phyloP scores from a whole-genome alignment of 495 filamentous ascomycete species.

The Evansstolkia leycettana region DNA sequence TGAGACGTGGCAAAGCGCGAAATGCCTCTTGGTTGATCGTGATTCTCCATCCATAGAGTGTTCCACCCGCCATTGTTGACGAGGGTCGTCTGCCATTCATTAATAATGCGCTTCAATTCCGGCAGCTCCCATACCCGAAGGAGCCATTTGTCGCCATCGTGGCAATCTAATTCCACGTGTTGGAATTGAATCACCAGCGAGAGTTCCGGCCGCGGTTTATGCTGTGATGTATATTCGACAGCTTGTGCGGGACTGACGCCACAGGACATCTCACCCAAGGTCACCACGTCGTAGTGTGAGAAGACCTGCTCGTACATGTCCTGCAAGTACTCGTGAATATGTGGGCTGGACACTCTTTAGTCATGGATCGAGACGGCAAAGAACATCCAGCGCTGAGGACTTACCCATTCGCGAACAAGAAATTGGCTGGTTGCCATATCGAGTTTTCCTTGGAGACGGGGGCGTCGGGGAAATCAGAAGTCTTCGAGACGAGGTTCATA shows the following conservation, averaged over 20 bases:
- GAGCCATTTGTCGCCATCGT: constrained; percentile 24
- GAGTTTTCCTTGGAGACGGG: constrained; percentile 12
- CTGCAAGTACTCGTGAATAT: constrained; percentile 41
- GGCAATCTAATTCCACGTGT: constrained; percentile 36
- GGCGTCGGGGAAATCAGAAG: constrained; percentile 27
- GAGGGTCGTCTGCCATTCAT: constrained; percentile 17
- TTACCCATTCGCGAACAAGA: constrained; percentile 35
- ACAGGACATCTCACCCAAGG: constrained; percentile 47
- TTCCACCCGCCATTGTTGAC: constrained; percentile 37
- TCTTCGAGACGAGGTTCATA: constrained; percentile 40
- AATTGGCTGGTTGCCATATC: constrained; percentile 27
- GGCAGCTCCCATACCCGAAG: constrained; percentile 29
- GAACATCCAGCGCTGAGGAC: neutral
- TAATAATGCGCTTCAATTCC: constrained; percentile 35
- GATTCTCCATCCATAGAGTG: constrained; percentile 48
- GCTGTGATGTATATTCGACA: constrained; percentile 33
- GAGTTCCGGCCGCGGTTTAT: constrained; percentile 29
- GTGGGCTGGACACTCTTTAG: constrained; percentile 21
- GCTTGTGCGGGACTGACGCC: constrained; percentile 33
- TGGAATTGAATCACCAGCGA: constrained; percentile 54
- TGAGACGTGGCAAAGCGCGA: constrained; percentile 35
- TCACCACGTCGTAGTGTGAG: constrained; percentile 40
- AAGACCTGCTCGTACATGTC: constrained; percentile 44
- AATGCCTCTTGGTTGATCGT: constrained; percentile 46
- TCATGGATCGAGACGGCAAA: neutral